Percentiles rank a stretch among this genome's conserved stretches.
These are phyloP conservation scores for Antrodiella citrinella DNA, from an alignment of 768 basidiomycete genomes.

Conservation along the genomic window DNA sequence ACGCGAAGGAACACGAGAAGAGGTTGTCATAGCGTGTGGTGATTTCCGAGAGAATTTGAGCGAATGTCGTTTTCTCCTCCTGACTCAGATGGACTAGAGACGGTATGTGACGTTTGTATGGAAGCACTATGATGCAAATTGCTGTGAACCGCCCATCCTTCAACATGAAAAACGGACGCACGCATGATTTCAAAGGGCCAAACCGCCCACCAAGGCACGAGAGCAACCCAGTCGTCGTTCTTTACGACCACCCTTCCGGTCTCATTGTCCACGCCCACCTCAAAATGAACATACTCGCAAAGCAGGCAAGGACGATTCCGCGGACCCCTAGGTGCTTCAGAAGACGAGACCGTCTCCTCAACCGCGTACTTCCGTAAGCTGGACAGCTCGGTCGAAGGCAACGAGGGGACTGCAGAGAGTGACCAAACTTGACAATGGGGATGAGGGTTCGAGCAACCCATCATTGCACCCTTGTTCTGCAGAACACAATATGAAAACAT, in stretches of 20 bases:
- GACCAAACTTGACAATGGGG: constrained; percentile 93
- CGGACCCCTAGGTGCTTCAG: constrained; percentile 46
- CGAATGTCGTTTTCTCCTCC: constrained; percentile 57
- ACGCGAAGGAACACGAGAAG: constrained; percentile 83
- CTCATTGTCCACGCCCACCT: constrained; percentile 35
- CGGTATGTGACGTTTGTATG: constrained; percentile 70
- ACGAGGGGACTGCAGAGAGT: constrained; percentile 58
- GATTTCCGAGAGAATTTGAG: constrained; percentile 55
- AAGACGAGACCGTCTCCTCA: constrained; percentile 24
- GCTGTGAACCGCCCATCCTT: not conserved
- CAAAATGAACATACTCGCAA: constrained; percentile 71
- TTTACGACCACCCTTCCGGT: constrained; percentile 58
- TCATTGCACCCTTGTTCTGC: constrained; percentile 70
- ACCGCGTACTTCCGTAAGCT: constrained; percentile 45
- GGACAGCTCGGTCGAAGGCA: constrained; percentile 59
- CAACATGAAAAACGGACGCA: constrained; percentile 24
- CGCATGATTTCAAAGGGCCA: constrained; percentile 88
- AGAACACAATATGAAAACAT: not conserved
- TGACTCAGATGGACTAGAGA: constrained; percentile 53
- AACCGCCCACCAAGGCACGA: constrained; percentile 93
- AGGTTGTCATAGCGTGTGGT: constrained; percentile 71
- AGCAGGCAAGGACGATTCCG: constrained; percentile 59
- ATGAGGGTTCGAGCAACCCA: constrained; percentile 94
- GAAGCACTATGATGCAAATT: constrained; percentile 44
- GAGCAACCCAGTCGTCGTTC: constrained; percentile 72